Conservation (phyloP, 495 filamentous ascomycete species). For the Alectoria sarmentosa region DNA sequence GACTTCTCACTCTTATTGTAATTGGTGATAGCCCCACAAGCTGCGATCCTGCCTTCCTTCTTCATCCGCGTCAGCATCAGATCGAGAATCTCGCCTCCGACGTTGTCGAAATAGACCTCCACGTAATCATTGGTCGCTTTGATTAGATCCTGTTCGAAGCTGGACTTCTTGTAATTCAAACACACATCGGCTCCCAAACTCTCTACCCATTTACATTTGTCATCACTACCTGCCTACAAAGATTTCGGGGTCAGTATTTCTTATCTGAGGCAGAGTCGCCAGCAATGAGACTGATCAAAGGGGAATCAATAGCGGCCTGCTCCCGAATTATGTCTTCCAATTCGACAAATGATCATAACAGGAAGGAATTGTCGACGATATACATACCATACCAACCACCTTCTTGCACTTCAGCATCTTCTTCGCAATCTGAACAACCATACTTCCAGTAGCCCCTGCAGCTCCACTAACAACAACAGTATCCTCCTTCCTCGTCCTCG, state of each 20-base stretch:
- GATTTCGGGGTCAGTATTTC: no score
- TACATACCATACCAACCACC: slow-evolving; percentile 44
- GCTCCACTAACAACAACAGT: slow-evolving; percentile 44
- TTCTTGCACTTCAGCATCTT: slow-evolving; percentile 46
- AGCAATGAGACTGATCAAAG: no score
- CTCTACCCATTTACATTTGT: slow-evolving; percentile 57
- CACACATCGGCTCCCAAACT: slow-evolving; percentile 58
- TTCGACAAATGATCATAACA: no score
- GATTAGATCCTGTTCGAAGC: slow-evolving; percentile 50
- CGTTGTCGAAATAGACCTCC: slow-evolving; percentile 66
- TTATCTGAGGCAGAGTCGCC: no score
- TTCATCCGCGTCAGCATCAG: slow-evolving; percentile 51
- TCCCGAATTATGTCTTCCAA: no score
- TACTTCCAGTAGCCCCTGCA: slow-evolving; percentile 40
- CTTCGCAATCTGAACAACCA: slow-evolving; percentile 48
- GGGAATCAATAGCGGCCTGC: no score
- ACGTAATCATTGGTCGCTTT: slow-evolving; percentile 55
- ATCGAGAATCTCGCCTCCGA: slow-evolving; percentile 61
- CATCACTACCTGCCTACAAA: slow-evolving; percentile 59
- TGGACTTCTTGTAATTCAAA: slow-evolving; percentile 56
- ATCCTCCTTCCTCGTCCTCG: slow-evolving; percentile 32
- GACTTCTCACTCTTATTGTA: slow-evolving; percentile 39
- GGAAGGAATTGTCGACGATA: no score
- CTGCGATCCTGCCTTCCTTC: slow-evolving; percentile 49
- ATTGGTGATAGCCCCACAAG: slow-evolving; percentile 49